Base-by-base conservation (phyloP, 139 green algal genomes). In the Edaphochlamys debaryana region DNA sequence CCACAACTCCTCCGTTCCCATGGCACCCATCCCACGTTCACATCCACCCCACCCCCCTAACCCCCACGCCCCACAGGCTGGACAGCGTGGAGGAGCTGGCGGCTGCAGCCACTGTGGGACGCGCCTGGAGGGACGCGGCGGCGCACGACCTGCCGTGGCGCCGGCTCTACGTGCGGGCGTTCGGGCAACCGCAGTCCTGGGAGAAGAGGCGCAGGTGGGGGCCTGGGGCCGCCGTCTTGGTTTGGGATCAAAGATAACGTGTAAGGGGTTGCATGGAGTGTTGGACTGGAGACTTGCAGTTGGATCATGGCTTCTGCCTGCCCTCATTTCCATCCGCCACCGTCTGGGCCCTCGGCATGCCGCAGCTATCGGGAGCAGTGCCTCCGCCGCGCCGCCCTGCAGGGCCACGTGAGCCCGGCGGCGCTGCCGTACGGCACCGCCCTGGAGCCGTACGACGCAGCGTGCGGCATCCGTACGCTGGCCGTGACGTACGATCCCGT, bases 401-500 rank as follows among this genome's bases (percentile, higher is more conserved):
- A 63, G n/a, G 4, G 23, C 2, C 76, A 42, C 0, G 22, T 19
- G 1, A 42, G n/a, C 42, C 5, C 30, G 23, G 38, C 76, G 76
- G 62, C 63, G 27, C 60, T 67, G 76, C 63, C 76, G 42, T 60
- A 40, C 20, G 58, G 74, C 38, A 20, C 17, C 34, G 17, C n/a
- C 5, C 63, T 82, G 19, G 63, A 73, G 45, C 27, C 0, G 42
- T 73, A 82, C 63, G 76, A 82, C 60, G 40, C 38, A 5, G 27
- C 11, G 62, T 73, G 66, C 41, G 76, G 63, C 27, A 34, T 82
- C 45, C 62, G 62, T 48, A 82, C 76, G 4, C 23, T 73, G 6
- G 76, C 76, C 2, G 63, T 82, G 45, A 48, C 34, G 41, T 82
- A 82, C n/a, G 76, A 82, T 7, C 60, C 76, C 2, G 60, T 64